Evolutionary conservation across 2,329 filamentous ascomycete species (phyloP).

Genomic region (Penicillium sp.): DNA sequence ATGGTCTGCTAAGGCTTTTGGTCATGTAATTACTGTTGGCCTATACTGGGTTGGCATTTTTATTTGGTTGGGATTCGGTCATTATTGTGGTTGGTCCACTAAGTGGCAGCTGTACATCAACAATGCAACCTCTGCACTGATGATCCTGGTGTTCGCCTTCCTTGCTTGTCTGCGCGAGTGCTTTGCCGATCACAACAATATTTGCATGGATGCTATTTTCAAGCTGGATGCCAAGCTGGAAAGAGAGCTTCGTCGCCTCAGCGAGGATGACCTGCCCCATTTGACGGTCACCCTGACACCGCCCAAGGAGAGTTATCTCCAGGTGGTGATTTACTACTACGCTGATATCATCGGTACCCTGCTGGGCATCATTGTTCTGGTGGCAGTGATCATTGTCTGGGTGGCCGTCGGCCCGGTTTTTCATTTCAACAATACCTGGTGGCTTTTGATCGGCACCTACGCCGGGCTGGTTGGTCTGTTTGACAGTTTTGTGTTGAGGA

Average conservation of each 20-base stretch:
- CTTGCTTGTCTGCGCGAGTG: slow-evolving; percentile 28
- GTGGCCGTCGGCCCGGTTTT: slow-evolving; percentile 44
- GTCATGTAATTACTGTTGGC: slow-evolving; percentile 14
- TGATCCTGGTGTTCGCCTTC: slow-evolving; percentile 44
- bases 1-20: slow-evolving; percentile 10
- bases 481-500: slow-evolving; percentile 53
- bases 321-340: slow-evolving; percentile 46
- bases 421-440: slow-evolving; percentile 51
- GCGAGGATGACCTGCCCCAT: slow-evolving; percentile 33
- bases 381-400: slow-evolving; percentile 45
- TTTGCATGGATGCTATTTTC: slow-evolving; percentile 27
- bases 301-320: slow-evolving; percentile 35
- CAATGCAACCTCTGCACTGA: slow-evolving; percentile 49
- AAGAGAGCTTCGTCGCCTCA: slow-evolving; percentile 19
- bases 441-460: slow-evolving; percentile 55
- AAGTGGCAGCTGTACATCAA: slow-evolving; percentile 33
- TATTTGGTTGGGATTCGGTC: slow-evolving; percentile 25
- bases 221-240: slow-evolving; percentile 20
- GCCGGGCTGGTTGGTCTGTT: slow-evolving; percentile 52
- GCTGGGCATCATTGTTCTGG: slow-evolving; percentile 44
- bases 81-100: slow-evolving; percentile 17
- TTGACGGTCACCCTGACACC: slow-evolving; percentile 36
- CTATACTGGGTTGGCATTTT: slow-evolving; percentile 25
- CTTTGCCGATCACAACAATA: slow-evolving; percentile 16
- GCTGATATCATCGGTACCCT: slow-evolving; percentile 49